Evolutionary conservation across 1,139 yeast species (phyloP), one percentile per base, ranked within the genome.

Genomic region (Saccharomyces hybrid): DNA sequence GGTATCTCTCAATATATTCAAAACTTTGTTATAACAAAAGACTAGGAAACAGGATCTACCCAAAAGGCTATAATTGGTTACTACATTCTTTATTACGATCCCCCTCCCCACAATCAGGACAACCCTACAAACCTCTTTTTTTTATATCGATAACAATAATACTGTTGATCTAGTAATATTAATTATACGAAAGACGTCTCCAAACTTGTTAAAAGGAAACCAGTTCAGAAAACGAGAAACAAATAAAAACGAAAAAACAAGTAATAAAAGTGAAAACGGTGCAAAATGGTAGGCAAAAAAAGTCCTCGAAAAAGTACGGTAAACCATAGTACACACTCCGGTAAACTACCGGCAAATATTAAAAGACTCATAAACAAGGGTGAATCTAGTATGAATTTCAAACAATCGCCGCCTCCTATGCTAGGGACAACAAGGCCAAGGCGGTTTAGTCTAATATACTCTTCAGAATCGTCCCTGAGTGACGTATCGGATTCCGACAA

Each of bases 371-470:
- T 58, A 50, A 57, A 53, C 46, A 54, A 53, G 41, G 52, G 41
- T 27, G 42, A 38, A 31, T n/a, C 29, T 14, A 6, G 2, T 28
- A 13, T 14, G 23, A 14, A 26, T 25, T 5, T 28, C 26, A n/a
- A 47, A 42, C 25, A 26, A 28, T 5, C 29, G 3, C 31, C 49
- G n/a, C 38, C 16, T 16, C 16, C 38, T 7, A 28, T 8, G 25
- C 14, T 47, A 14, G 42, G 38, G 11, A 46, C 50, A 20, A 48
- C 42, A 23, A 60, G 71, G 51, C 72, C 72, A 34, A 61, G 72
- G 57, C 57, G 71, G 54, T 69, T 69, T 54, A 68, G 71, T 58
- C 56, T 69, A 28, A 58, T 69, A 34, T 68, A 68, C 54, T 66
- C 70, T 47, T 66, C 70, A 13, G 69, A 66, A 51, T 67, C 70